phyloP scores from a whole-genome alignment of 805 yeast genomes.

The Yamadazyma tumulicola region DNA sequence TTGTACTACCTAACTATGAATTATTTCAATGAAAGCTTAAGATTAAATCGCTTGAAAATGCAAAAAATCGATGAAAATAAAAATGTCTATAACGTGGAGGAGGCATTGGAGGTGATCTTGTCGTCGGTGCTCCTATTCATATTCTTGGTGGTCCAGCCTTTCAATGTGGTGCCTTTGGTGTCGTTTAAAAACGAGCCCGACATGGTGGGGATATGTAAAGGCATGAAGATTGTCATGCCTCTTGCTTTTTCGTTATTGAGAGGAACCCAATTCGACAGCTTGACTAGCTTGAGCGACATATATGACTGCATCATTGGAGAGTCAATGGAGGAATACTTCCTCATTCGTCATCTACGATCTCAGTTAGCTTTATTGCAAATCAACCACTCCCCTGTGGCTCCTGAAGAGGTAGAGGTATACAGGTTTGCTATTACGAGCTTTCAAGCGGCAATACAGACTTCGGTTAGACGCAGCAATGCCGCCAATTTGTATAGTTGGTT shows the following conservation, averaged over 20 bases:
- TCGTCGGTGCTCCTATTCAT: constrained; percentile 22
- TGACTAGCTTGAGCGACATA: constrained; percentile 2
- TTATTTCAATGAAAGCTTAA: constrained; percentile 20
- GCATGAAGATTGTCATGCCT: constrained; percentile 12
- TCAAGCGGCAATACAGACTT: constrained; percentile 9
- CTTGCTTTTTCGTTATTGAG: constrained; percentile 9
- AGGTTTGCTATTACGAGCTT: not conserved
- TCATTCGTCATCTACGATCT: constrained; percentile 2
- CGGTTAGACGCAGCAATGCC: constrained; percentile 17
- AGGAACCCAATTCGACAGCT: not conserved
- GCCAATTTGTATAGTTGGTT: constrained; percentile 25
- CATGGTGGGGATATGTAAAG: constrained; percentile 18
- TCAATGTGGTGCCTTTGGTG: constrained; percentile 22
- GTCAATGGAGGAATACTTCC: not conserved
- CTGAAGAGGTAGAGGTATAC: not conserved
- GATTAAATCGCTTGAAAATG: constrained; percentile 8
- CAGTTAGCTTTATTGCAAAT: constrained; percentile 14
- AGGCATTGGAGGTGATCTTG: constrained; percentile 16
- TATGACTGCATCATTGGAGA: not conserved
- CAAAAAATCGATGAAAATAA: not conserved
- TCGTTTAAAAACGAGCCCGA: constrained; percentile 17
- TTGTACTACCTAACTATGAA: constrained; percentile 18
- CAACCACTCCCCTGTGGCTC: not conserved
- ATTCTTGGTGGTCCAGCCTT: constrained; percentile 27
- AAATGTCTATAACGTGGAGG: constrained; percentile 3